Evolutionary conservation across 768 basidiomycete species (phyloP).

Genomic region (Trametes punicea): DNA sequence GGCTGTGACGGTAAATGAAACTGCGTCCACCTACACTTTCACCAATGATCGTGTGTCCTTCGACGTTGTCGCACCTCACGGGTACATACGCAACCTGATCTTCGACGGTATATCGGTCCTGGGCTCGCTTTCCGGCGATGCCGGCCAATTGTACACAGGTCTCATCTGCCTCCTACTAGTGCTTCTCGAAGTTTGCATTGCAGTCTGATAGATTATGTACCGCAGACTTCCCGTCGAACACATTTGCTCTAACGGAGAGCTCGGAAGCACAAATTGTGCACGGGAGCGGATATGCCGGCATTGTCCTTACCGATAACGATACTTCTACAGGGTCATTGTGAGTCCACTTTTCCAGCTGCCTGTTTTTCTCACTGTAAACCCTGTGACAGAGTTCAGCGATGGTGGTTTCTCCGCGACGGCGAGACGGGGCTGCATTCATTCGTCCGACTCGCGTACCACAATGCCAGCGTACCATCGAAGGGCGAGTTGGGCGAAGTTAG

Average conservation of each 20-base stretch:
- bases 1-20: constrained; percentile 13
- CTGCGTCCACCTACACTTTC: constrained; percentile 5
- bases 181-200: too few species aligned
- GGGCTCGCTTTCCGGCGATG: constrained; percentile 22
- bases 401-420: constrained; percentile 29
- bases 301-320: constrained; percentile 28
- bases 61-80: constrained; percentile 17
- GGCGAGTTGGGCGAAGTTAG: constrained; percentile 28
- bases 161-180: too few species aligned
- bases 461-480: constrained; percentile 17
- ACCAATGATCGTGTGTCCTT: constrained; percentile 13
- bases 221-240: constrained; percentile 25
- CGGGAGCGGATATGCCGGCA: constrained; percentile 26
- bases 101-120: constrained; percentile 21
- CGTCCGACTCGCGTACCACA: constrained; percentile 26
- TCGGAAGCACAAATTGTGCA: constrained; percentile 11
- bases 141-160: constrained; percentile 27
- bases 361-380: background rate
- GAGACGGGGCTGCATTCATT: constrained; percentile 30
- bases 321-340: constrained; percentile 15
- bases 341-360: background rate
- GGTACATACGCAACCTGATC: constrained; percentile 24
- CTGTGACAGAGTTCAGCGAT: constrained; percentile 21
- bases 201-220: too few species aligned
- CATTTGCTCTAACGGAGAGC: constrained; percentile 17